phyloP scores from a whole-genome alignment of 2,329 filamentous ascomycete species.

The Colletotrichum nymphaeae region DNA sequence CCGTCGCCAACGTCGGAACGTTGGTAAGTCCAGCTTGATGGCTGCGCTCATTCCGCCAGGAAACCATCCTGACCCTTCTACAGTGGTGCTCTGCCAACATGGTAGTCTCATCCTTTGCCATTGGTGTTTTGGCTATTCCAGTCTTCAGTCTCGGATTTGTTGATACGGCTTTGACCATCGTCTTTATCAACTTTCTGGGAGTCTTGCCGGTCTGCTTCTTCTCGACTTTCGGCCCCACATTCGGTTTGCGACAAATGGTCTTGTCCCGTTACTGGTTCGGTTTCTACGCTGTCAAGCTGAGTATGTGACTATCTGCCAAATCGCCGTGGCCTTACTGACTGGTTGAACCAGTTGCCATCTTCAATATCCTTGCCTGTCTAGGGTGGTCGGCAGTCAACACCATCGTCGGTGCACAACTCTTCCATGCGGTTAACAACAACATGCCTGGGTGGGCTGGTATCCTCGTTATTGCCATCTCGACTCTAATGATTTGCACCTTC shows the following conservation, averaged over 20 bases:
- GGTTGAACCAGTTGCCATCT: slow-evolving; percentile 66
- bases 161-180: slow-evolving; percentile 76
- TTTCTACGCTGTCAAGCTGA: slow-evolving; percentile 75
- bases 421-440: slow-evolving; percentile 76
- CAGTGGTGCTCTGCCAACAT: slow-evolving; percentile 81
- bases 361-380: slow-evolving; percentile 77
- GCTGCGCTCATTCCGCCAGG: not conserved
- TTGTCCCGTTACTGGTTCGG: slow-evolving; percentile 84
- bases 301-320: slow-evolving; percentile 52
- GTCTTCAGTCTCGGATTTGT: slow-evolving; percentile 78
- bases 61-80: slow-evolving; percentile 3
- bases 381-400: slow-evolving; percentile 84
- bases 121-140: slow-evolving; percentile 76
- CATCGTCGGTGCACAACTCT: slow-evolving; percentile 82
- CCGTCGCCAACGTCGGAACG: slow-evolving; percentile 75
- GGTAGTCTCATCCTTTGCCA: slow-evolving; percentile 81
- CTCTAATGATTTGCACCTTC: slow-evolving; percentile 79
- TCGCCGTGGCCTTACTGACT: not conserved
- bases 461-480: slow-evolving; percentile 78
- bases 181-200: slow-evolving; percentile 83
- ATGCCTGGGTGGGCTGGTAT: slow-evolving; percentile 82
- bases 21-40: slow-evolving; percentile 64
- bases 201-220: slow-evolving; percentile 80
- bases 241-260: slow-evolving; percentile 84
- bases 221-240: slow-evolving; percentile 79